Percentiles rank a stretch among this genome's conserved stretches.
phyloP scores from a whole-genome alignment of 768 basidiomycete genomes.

The Tulasnella calospora region DNA sequence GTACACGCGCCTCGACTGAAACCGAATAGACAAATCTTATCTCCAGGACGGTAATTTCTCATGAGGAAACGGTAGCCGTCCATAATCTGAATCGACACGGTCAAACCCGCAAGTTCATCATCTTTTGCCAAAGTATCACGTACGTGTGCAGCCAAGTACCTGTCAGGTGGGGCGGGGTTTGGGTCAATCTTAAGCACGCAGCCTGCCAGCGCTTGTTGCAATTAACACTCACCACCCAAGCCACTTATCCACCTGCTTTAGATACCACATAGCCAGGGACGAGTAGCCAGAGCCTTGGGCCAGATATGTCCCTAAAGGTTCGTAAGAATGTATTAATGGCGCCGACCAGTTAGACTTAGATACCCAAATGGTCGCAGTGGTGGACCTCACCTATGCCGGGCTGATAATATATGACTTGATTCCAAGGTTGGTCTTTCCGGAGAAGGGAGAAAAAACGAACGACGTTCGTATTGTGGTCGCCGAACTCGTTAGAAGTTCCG shows the following conservation, averaged over 20 bases:
- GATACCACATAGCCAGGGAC: too few species aligned
- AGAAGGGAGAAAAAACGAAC: constrained; percentile 65
- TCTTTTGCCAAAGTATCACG: background rate
- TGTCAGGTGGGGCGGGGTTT: background rate
- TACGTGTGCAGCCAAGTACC: too few species aligned
- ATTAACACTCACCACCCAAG: too few species aligned
- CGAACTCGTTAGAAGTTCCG: constrained; percentile 26
- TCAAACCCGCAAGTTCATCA: too few species aligned
- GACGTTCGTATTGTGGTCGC: constrained; percentile 53
- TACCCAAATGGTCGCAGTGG: background rate
- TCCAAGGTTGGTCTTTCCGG: constrained; percentile 50
- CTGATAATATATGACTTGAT: constrained; percentile 68
- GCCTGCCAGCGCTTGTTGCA: too few species aligned
- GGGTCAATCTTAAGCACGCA: too few species aligned
- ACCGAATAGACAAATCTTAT: background rate
- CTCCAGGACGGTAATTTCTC: constrained; percentile 8
- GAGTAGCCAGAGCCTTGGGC: too few species aligned
- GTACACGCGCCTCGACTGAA: constrained; percentile 27
- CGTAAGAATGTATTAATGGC: too few species aligned
- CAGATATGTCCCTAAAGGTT: too few species aligned
- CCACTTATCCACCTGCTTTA: too few species aligned
- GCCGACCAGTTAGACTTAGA: too few species aligned
- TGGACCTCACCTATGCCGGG: constrained; percentile 36
- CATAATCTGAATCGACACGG: background rate
- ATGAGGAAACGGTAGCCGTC: constrained; percentile 24